phyloP scores from a whole-genome alignment of 2,329 filamentous ascomycete genomes.

The Scedosporium minutisporum region DNA sequence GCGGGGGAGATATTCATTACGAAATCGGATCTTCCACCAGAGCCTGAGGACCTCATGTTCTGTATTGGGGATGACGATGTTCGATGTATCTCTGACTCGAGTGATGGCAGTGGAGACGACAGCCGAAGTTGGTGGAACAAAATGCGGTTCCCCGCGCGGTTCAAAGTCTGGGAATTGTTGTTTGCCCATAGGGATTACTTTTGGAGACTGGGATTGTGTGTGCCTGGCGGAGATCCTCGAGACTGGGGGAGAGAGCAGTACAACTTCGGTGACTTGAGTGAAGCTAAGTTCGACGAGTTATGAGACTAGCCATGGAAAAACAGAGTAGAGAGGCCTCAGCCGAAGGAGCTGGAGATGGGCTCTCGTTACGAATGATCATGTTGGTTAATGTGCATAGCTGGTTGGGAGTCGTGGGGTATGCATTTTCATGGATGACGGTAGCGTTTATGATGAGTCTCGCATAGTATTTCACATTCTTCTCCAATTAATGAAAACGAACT shows the following conservation, averaged over 20 bases:
- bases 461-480: too few species aligned
- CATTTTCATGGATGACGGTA: too few species aligned
- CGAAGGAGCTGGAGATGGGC: too few species aligned
- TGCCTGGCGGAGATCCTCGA: slow-evolving; percentile 66
- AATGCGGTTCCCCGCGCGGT: slow-evolving; percentile 24
- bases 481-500: too few species aligned
- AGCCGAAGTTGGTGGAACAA: slow-evolving; percentile 25
- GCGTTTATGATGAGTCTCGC: too few species aligned
- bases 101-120: slow-evolving; percentile 23
- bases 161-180: slow-evolving; percentile 85
- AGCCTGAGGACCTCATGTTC: slow-evolving; percentile 54
- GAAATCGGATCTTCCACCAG: slow-evolving; percentile 60
- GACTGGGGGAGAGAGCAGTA: slow-evolving; percentile 53
- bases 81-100: slow-evolving; percentile 52
- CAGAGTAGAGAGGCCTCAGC: too few species aligned
- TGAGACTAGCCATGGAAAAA: slow-evolving; percentile 13
- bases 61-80: slow-evolving; percentile 66
- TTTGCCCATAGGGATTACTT: slow-evolving; percentile 97
- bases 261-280: slow-evolving; percentile 25
- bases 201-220: slow-evolving; percentile 81
- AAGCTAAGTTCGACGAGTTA: slow-evolving; percentile 25
- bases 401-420: too few species aligned
- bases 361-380: too few species aligned
- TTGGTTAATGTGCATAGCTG: too few species aligned
- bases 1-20: slow-evolving; percentile 80